phyloP scores from a whole-genome alignment of 2,329 filamentous ascomycete species.

The Aspergillus persii region DNA sequence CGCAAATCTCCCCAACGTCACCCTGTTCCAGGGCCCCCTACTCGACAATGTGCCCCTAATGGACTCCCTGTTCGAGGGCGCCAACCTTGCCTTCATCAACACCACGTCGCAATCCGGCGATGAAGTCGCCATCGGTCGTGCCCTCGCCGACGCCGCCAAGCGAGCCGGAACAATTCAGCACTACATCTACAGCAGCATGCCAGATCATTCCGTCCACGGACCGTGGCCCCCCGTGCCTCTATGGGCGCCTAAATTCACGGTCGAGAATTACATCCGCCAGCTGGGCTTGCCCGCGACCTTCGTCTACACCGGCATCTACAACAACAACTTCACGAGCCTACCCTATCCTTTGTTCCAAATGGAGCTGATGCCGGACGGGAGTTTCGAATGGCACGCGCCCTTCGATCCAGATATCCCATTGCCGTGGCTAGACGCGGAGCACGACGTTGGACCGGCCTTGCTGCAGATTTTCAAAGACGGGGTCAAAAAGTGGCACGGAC shows the following conservation, averaged over 20 bases:
- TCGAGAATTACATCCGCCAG: conserved; percentile 86
- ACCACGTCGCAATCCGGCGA: conserved; percentile 90
- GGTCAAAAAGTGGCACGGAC: conserved; percentile 74
- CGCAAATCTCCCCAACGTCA: conserved; percentile 75
- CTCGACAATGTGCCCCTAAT: conserved; percentile 73
- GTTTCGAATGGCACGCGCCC: conserved; percentile 88
- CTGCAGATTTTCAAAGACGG: conserved; percentile 96
- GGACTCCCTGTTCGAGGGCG: conserved; percentile 74
- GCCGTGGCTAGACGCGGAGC: conserved; percentile 94
- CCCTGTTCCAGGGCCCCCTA: conserved; percentile 63
- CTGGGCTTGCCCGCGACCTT: conserved; percentile 84
- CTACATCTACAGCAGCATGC: conserved; percentile 96
- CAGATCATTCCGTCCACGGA: conserved; percentile 81
- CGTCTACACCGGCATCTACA: conserved; percentile 95
- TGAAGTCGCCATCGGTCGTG: conserved; percentile 84
- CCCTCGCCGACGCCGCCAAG: conserved; percentile 85
- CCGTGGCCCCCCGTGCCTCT: conserved; percentile 82
- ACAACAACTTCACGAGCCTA: conserved; percentile 96
- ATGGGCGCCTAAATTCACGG: conserved; percentile 88
- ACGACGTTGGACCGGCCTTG: conserved; percentile 89
- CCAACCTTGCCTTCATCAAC: conserved; percentile 93
- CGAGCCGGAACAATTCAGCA: conserved; percentile 74
- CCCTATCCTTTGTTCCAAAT: conserved; percentile 94
- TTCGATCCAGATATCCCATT: conserved; percentile 87
- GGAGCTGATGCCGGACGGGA: conserved; percentile 79